Conservation (phyloP, 139 green algal genomes). For the Chlamydomonas sphaeroides region DNA sequence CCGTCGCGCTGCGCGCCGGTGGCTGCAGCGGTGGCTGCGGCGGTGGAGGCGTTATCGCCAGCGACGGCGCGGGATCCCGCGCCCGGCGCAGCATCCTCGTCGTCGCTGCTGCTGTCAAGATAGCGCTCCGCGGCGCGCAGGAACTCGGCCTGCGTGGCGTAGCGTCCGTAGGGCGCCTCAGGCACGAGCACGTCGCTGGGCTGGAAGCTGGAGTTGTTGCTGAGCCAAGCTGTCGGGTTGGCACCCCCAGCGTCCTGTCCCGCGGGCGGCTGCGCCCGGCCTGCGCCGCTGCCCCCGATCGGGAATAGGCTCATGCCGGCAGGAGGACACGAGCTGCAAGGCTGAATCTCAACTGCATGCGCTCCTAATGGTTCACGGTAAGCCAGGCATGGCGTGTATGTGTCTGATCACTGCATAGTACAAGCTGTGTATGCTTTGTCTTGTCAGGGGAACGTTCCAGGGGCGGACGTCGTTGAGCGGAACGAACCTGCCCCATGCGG, state of each 20-base stretch:
- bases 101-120: conserved; percentile 27
- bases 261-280: not conserved
- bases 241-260: not conserved
- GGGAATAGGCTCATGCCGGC: conserved; percentile 27
- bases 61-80: not conserved
- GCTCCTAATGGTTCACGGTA: too few relatives aligned
- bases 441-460: too few relatives aligned
- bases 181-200: not conserved
- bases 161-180: not conserved
- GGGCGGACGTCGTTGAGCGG: too few relatives aligned
- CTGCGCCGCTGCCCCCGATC: not conserved
- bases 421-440: too few relatives aligned
- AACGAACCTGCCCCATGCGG: too few relatives aligned
- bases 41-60: not conserved
- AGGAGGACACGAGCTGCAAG: too few relatives aligned
- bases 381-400: too few relatives aligned
- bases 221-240: conserved; percentile 7
- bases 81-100: not conserved
- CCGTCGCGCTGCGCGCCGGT: too few relatives aligned
- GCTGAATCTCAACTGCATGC: too few relatives aligned
- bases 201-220: conserved; percentile 30
- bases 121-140: conserved; percentile 26
- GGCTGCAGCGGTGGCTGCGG: too few relatives aligned
- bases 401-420: too few relatives aligned
- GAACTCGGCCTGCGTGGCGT: conserved; percentile 16